These are phyloP conservation scores for Silene vulgaris DNA, from an alignment of 179 eudicot genomes.

Conservation along the genomic window DNA sequence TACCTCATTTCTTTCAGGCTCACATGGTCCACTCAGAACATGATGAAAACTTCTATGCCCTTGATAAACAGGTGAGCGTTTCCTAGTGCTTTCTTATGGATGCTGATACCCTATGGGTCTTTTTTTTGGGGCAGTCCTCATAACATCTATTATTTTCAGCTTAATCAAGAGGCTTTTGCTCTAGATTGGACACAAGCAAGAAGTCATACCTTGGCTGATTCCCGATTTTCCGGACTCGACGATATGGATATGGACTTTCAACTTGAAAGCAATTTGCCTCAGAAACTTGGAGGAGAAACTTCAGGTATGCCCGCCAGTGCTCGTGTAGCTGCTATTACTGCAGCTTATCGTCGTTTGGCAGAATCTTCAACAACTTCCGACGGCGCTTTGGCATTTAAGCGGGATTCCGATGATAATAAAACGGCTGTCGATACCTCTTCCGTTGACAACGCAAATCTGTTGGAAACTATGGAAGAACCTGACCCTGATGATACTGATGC, in stretches of 20 bases:
- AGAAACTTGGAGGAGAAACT: slow-evolving; percentile 64
- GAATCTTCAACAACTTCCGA: slow-evolving; percentile 27
- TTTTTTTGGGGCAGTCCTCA: background rate
- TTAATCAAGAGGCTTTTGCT: slow-evolving; percentile 69
- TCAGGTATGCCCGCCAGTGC: slow-evolving; percentile 46
- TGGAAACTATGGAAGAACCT: slow-evolving; percentile 25
- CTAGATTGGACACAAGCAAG: slow-evolving; percentile 89
- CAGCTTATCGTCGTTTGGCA: slow-evolving; percentile 67
- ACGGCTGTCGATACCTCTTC: background rate
- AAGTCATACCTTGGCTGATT: slow-evolving; percentile 51
- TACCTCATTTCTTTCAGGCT: slow-evolving; percentile 46
- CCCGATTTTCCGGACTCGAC: slow-evolving; percentile 30
- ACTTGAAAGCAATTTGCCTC: slow-evolving; percentile 33
- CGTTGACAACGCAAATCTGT: background rate
- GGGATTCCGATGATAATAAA: slow-evolving; percentile 28
- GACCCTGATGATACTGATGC: slow-evolving; percentile 39
- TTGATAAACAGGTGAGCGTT: slow-evolving; percentile 60
- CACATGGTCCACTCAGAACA: slow-evolving; percentile 87
- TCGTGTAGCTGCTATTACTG: slow-evolving; percentile 71
- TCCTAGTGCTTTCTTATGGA: slow-evolving; percentile 11
- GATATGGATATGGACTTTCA: slow-evolving; percentile 41
- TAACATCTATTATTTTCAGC: slow-evolving; percentile 39
- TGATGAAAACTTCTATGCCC: slow-evolving; percentile 68
- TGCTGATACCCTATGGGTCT: slow-evolving; percentile 9
- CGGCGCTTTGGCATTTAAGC: background rate